Evolutionary conservation across 441 rosid genomes (phyloP), one percentile per base, ranked within the genome.

Genomic region (Croton setiger): DNA sequence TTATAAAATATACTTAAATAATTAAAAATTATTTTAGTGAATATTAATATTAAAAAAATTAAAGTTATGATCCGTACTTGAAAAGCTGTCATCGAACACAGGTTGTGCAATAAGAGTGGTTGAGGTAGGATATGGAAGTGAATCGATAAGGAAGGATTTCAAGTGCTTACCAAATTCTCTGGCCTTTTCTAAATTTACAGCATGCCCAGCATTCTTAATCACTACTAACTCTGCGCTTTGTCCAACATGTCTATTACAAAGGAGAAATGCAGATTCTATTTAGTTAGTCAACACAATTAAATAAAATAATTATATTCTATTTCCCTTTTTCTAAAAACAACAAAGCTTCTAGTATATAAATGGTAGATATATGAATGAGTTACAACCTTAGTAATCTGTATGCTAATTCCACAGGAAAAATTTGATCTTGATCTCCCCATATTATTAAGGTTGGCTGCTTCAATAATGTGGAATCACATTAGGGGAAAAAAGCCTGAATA

Each of bases 391-490:
- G 70, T 27, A 92, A 76, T 72, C 92, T 82, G 73, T 87, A 68
- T 7, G 85, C 94, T 37, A 92, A 41, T 61, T 89, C 91, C 65
- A 88, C 0, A 5, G 96, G 96, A 58, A 92, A 92, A 47, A 89
- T 81, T 60, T 81, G 86, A 77, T 92, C 94, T 67, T 88, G 75
- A 66, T 88, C 92, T 79, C 92, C 92, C 96, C 94, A 89, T 21
- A 92, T 71, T 47, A 88, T 77, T 58, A 89, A 71, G 0, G 89
- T 52, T 57, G 72, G 75, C 90, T 87, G 79, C 60, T 71, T 1
- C 10, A 20, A 17, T 14, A 23, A 27, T 27, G 31, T n/a, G 31
- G 35, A 10, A 5, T 11, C 13, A 21, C 8, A 8, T 7, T 21
- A 63, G 53, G 2, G 31, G 18, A 18, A 14, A 1, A 1, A 48